These are phyloP conservation scores for Coemansia sp. DNA, from an alignment of 192 early-diverging fungal species.

Conservation along the genomic window DNA sequence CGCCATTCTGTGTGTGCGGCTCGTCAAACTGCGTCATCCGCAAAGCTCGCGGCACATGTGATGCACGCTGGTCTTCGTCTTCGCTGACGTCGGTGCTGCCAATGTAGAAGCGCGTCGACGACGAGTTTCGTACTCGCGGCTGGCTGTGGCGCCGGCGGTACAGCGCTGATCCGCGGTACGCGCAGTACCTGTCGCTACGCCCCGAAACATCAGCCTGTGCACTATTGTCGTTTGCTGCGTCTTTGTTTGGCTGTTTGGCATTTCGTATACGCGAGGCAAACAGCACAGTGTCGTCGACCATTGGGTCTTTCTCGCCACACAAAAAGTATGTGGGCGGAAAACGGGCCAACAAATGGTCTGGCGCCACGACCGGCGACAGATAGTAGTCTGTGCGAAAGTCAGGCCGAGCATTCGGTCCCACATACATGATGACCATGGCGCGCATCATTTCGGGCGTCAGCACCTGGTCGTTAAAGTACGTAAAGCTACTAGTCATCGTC, in stretches of 20 bases:
- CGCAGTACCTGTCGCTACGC: slow-evolving; percentile 14
- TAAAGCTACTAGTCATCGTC: slow-evolving; percentile 72
- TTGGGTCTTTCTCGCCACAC: slow-evolving; percentile 94
- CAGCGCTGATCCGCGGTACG: slow-evolving; percentile 19
- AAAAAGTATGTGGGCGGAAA: slow-evolving; percentile 91
- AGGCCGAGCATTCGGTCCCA: slow-evolving; percentile 75
- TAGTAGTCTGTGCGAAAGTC: slow-evolving; percentile 83
- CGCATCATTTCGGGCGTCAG: slow-evolving; percentile 75
- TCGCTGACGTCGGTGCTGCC: slow-evolving; percentile 51
- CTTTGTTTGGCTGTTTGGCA: slow-evolving; percentile 63
- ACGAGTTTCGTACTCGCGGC: not conserved
- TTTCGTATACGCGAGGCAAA: slow-evolving; percentile 83
- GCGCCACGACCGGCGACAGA: slow-evolving; percentile 81
- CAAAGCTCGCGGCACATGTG: slow-evolving; percentile 8
- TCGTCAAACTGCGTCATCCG: slow-evolving; percentile 34
- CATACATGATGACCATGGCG: slow-evolving; percentile 76
- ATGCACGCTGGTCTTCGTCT: slow-evolving; percentile 21
- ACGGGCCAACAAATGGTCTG: slow-evolving; percentile 77
- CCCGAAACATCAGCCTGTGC: not conserved
- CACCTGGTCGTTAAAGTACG: slow-evolving; percentile 86
- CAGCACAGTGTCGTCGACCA: slow-evolving; percentile 95
- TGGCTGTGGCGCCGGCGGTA: slow-evolving; percentile 37
- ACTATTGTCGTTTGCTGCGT: not conserved
- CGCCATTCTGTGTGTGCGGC: not conserved
- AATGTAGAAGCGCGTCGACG: slow-evolving; percentile 29